Evolutionary conservation across 164 flowering plant genomes (phyloP).

Genomic region (Chimonanthus praecox): DNA sequence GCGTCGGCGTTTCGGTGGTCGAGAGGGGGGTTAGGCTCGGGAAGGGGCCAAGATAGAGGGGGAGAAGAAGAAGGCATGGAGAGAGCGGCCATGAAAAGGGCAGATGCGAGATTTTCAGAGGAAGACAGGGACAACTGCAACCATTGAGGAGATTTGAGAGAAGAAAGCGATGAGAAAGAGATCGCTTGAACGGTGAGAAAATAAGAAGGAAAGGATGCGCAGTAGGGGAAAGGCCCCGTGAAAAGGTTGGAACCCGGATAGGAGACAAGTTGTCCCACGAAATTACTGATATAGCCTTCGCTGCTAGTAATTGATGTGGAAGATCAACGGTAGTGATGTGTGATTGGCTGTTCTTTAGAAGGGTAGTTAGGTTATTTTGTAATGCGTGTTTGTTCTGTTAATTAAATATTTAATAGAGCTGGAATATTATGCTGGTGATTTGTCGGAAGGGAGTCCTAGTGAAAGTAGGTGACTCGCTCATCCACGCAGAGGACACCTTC

Average conservation of each 20-base stretch:
- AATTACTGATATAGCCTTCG: no score
- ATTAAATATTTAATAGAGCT: no score
- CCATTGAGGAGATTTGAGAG: background rate
- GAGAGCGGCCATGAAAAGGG: constrained; percentile 38
- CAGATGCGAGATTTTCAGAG: background rate
- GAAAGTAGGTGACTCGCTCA: no score
- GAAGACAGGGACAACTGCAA: background rate
- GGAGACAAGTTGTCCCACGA: no score
- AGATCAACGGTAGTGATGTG: no score
- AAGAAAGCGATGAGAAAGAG: background rate
- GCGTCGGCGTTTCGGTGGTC: background rate
- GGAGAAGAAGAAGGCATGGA: constrained; percentile 30
- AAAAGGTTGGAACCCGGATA: background rate
- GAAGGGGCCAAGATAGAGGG: constrained; percentile 27
- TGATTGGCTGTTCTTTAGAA: no score
- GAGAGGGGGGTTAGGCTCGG: constrained; percentile 8
- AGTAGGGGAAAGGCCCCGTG: background rate
- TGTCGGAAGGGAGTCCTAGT: no score
- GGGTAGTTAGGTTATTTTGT: no score
- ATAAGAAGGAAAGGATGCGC: background rate
- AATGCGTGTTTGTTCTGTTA: no score
- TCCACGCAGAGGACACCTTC: no score
- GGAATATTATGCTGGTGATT: no score
- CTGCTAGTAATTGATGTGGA: no score
- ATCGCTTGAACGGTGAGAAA: background rate